phyloP scores from a whole-genome alignment of 164 flowering plant genomes.

The Magnolia changhungtana region DNA sequence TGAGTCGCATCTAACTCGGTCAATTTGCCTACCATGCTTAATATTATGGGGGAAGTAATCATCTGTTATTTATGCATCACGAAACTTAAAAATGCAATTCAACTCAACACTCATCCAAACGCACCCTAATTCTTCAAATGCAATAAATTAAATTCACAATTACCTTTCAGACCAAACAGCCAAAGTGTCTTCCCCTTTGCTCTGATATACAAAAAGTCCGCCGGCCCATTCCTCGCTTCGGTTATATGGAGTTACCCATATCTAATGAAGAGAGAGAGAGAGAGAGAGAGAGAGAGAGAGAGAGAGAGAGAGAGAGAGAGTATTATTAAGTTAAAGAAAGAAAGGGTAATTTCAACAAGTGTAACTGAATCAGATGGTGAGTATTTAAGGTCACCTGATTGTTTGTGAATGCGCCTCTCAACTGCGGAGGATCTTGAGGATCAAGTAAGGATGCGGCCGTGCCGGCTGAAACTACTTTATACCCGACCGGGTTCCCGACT shows the following conservation, averaged over 20 bases:
- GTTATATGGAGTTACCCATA: slow-evolving; percentile 93
- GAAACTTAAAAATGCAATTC: no score
- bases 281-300: no score
- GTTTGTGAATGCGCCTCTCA: slow-evolving; percentile 72
- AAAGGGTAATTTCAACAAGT: background rate
- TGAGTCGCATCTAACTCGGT: no score
- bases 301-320: no score
- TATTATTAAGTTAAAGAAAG: no score
- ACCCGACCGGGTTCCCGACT: slow-evolving; percentile 84
- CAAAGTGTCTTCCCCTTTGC: slow-evolving; percentile 81
- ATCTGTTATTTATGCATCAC: no score
- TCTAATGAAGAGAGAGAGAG: slow-evolving; percentile 16
- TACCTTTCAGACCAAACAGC: slow-evolving; percentile 87
- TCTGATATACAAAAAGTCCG: slow-evolving; percentile 70
- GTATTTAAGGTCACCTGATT: slow-evolving; percentile 39
- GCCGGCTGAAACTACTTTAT: slow-evolving; percentile 81
- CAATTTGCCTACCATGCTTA: no score
- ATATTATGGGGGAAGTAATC: no score
- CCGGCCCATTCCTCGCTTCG: slow-evolving; percentile 89
- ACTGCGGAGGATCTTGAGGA: slow-evolving; percentile 73
- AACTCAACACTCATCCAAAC: no score
- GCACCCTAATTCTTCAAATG: no score
- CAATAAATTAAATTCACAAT: background rate
- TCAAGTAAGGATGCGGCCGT: slow-evolving; percentile 86
- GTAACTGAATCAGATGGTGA: background rate